A percentile compares a stretch with the other conserved stretches of the same genome.
Conservation (phyloP, 495 filamentous ascomycete species). For the Terfezia boudieri region DNA sequence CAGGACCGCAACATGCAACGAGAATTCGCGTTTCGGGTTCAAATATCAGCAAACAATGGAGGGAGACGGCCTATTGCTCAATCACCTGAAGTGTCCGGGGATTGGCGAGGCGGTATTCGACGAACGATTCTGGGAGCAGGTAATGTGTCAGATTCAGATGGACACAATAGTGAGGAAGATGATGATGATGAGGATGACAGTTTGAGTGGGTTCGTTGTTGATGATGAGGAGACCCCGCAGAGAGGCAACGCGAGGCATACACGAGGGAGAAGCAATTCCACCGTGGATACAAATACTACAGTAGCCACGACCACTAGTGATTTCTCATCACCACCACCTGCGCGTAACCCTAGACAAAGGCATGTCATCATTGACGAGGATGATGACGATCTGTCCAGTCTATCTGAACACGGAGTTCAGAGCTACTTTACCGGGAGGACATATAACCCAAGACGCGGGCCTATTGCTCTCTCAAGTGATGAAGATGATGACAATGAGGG, state of each 20-base stretch:
- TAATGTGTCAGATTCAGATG: background rate
- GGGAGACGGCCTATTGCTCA: background rate
- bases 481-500: background rate
- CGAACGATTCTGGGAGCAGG: background rate
- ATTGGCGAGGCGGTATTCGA: background rate
- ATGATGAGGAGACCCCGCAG: background rate
- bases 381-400: background rate
- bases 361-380: background rate
- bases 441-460: background rate
- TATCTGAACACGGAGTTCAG: background rate
- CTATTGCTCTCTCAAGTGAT: background rate
- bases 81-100: background rate
- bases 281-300: background rate
- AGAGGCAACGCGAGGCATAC: background rate
- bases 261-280: background rate
- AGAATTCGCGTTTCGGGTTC: background rate
- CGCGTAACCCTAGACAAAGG: background rate
- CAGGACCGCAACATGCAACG: no score
- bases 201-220: background rate
- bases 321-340: background rate
- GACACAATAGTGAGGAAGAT: background rate
- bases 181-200: background rate
- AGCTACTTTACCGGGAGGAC: background rate
- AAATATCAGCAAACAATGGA: background rate
- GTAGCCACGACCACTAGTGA: background rate